Evolutionary conservation across 176 grass and related monocot species (phyloP), one percentile per base, ranked within the genome.

Genomic region (Rhynchospora tenuis): DNA sequence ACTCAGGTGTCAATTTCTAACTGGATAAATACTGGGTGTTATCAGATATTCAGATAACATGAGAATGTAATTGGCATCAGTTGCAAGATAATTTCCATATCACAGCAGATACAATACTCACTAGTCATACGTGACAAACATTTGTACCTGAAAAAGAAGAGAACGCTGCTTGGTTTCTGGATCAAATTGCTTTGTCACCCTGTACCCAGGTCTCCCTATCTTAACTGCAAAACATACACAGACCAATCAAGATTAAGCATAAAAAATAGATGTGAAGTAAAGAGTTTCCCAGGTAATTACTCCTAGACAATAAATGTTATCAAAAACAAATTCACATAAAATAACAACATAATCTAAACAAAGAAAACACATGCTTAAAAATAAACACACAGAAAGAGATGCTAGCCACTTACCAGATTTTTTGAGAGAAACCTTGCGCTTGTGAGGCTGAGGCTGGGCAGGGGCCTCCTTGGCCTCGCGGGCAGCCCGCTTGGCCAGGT

Each of bases 121-220:
- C 0, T 68, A 68, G 14, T n/a, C 2, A 5, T 42, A 68, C 15
- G 43, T 19, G 2, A 68, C 31, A 13, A 75, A 26, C 13, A 73
- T 73, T 52, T 6, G 46, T 69, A 98, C 96, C 93, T 99, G 91
- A 71, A 95, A 99, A 64, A 99, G 91, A 85, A 99, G 92, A 2
- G 96, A 93, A 26, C 94, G 86, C 22, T 99, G 96, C 84, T 95
- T 95, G 2, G 84, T 93, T 16, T 95, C 88, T 13, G 86, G 88
- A 89, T 99, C 96, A 81, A 89, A 99, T 81, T 99, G 96, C 84
- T 99, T 95, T 16, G 93, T 99, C 64, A 99, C 93, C 59, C 47
- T 89, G 85, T 99, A 99, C 2, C 96, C 93, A 11, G 96, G 96
- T 79, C 91, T 91, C 6, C 96, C 96, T 80, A 99, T 99, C 83